Evolutionary conservation across 768 basidiomycete species (phyloP).

Genomic region (Hericium rajendrae): DNA sequence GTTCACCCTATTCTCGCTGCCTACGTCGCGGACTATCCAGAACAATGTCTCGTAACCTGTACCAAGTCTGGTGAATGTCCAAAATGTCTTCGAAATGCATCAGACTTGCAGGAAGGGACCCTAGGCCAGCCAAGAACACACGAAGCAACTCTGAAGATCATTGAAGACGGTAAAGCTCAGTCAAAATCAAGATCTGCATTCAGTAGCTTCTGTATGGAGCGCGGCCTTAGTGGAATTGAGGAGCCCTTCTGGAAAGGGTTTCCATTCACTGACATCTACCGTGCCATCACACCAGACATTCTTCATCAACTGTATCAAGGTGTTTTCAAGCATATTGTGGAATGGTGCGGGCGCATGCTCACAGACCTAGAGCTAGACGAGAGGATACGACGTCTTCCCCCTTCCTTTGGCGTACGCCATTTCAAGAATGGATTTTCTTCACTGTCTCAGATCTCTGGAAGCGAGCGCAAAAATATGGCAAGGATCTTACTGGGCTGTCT

Average conservation of each 20-base stretch:
- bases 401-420: constrained; percentile 13
- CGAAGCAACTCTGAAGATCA: not conserved
- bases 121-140: not conserved
- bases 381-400: constrained; percentile 15
- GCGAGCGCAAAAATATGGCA: constrained; percentile 18
- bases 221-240: not conserved
- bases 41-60: constrained; percentile 17
- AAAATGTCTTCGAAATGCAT: constrained; percentile 5
- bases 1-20: constrained; percentile 18
- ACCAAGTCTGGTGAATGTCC: constrained; percentile 16
- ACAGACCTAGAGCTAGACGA: constrained; percentile 16
- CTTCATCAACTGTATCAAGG: constrained; percentile 24
- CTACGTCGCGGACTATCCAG: constrained; percentile 18
- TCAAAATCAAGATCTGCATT: not conserved
- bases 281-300: constrained; percentile 19
- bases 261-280: constrained; percentile 18
- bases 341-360: constrained; percentile 12
- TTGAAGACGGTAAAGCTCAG: not conserved
- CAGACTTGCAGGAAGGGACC: constrained; percentile 5
- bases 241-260: constrained; percentile 19
- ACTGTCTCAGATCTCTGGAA: constrained; percentile 14
- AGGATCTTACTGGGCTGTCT: constrained; percentile 16
- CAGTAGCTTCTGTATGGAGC: not conserved
- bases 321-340: constrained; percentile 19
- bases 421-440: constrained; percentile 17